Evolutionary conservation across 495 filamentous ascomycete species (phyloP).

Genomic region (Lepraria neglecta): DNA sequence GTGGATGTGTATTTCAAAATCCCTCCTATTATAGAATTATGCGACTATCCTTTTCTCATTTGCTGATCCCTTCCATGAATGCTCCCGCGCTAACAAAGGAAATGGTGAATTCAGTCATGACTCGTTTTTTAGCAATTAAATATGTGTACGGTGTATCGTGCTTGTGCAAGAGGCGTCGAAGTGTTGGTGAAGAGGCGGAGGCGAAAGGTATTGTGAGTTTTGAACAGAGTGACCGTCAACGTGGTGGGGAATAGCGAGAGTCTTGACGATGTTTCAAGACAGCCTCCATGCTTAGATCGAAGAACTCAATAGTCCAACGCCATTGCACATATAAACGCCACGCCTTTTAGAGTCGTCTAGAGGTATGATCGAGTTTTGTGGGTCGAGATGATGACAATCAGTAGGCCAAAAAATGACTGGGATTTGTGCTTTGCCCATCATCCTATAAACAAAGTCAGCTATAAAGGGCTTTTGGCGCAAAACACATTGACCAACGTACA

Average conservation of each 20-base stretch:
- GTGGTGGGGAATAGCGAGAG: conserved; percentile 11
- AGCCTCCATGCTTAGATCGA: conserved; percentile 4
- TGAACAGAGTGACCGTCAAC: neutral
- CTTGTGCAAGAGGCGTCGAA: conserved; percentile 8
- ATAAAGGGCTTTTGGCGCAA: neutral
- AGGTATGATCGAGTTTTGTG: neutral
- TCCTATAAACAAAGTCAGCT: neutral
- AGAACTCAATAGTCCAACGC: neutral
- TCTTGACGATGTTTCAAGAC: neutral
- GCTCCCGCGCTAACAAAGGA: conserved; percentile 20
- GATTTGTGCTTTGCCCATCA: neutral
- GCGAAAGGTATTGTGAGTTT: conserved; percentile 10
- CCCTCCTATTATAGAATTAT: conserved; percentile 20
- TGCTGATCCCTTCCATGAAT: conserved; percentile 8
- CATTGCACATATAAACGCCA: neutral
- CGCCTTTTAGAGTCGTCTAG: neutral
- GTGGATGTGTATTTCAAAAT: neutral
- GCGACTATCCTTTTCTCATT: conserved; percentile 7
- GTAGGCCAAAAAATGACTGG: neutral
- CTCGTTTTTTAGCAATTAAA: conserved; percentile 13
- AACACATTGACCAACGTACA: neutral
- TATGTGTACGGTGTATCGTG: conserved; percentile 2
- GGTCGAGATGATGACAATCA: neutral
- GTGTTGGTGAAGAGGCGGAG: conserved; percentile 3
- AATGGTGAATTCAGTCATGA: conserved; percentile 20